Evolutionary conservation across 768 basidiomycete species (phyloP).

Genomic region (Boletus speciosus): DNA sequence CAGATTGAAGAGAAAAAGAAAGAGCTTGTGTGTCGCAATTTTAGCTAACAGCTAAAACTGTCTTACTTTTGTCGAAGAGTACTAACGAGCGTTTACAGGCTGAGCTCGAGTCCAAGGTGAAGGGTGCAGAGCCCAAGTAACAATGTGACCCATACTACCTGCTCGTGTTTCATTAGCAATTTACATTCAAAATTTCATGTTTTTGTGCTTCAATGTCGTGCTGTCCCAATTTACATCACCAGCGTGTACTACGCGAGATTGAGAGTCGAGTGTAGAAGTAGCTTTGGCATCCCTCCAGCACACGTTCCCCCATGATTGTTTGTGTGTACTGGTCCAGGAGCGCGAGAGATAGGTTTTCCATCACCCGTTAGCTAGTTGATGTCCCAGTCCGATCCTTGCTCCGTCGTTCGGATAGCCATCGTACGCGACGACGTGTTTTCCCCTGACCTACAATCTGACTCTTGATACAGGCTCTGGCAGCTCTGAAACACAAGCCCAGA

Average conservation of each 20-base stretch:
- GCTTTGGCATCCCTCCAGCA: no score
- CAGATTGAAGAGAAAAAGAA: constrained; percentile 33
- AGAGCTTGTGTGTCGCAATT: constrained; percentile 28
- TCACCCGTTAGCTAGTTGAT: neutral
- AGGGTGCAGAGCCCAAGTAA: constrained; percentile 23
- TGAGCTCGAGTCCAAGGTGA: constrained; percentile 28
- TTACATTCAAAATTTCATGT: neutral
- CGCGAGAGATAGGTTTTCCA: no score
- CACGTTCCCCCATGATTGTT: no score
- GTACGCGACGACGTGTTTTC: constrained; percentile 12
- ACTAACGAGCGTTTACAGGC: constrained; percentile 22
- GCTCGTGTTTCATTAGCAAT: constrained; percentile 5
- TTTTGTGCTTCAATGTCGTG: neutral
- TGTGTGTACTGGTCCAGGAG: no score
- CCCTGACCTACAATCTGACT: neutral
- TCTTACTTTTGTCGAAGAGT: constrained; percentile 11
- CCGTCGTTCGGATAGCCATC: constrained; percentile 22
- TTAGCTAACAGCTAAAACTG: constrained; percentile 11
- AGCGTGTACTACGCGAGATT: neutral
- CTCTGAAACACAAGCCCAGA: constrained; percentile 25
- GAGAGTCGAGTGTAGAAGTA: neutral
- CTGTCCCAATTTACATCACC: neutral
- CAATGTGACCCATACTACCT: neutral
- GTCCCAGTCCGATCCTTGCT: constrained; percentile 10
- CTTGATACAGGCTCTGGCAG: constrained; percentile 16